Evolutionary conservation across 345 rosid genomes (phyloP).

Genomic region (Conringia planisiliqua): DNA sequence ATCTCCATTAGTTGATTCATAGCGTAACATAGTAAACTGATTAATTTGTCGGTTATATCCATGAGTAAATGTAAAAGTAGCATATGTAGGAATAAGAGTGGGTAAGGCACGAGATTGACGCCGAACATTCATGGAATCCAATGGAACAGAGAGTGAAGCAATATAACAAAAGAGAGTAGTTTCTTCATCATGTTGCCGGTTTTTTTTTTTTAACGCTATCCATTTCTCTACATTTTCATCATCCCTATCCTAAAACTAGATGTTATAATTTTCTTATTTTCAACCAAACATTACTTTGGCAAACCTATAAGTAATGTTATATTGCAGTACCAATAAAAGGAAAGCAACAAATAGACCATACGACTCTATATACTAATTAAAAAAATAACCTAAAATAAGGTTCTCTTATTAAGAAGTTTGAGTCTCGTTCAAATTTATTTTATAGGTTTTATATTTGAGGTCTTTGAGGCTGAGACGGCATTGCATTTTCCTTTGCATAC

Average conservation of each 20-base stretch:
- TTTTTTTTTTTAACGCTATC: background rate
- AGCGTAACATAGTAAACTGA: background rate
- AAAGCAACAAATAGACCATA: background rate
- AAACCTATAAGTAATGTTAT: background rate
- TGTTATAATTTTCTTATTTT: conserved; percentile 20
- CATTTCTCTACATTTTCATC: conserved; percentile 26
- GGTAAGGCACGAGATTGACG: conserved; percentile 26
- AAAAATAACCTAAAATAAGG: background rate
- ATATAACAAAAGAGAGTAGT: conserved; percentile 17
- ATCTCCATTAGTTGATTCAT: background rate
- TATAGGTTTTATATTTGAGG: background rate
- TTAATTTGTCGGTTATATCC: background rate
- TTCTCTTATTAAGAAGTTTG: background rate
- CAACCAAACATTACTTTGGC: conserved; percentile 10
- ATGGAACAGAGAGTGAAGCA: conserved; percentile 24
- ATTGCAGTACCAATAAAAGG: background rate
- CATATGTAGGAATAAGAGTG: conserved; percentile 1
- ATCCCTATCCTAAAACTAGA: conserved; percentile 36
- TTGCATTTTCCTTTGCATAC: background rate
- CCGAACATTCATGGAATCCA: conserved; percentile 25
- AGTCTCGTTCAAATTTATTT: background rate
- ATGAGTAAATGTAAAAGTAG: conserved; percentile 9
- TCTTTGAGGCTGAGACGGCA: background rate
- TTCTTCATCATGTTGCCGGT: conserved; percentile 40
- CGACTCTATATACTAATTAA: background rate